These are phyloP conservation scores for Candida maris DNA, from an alignment of 805 yeast genomes.

Conservation along the genomic window DNA sequence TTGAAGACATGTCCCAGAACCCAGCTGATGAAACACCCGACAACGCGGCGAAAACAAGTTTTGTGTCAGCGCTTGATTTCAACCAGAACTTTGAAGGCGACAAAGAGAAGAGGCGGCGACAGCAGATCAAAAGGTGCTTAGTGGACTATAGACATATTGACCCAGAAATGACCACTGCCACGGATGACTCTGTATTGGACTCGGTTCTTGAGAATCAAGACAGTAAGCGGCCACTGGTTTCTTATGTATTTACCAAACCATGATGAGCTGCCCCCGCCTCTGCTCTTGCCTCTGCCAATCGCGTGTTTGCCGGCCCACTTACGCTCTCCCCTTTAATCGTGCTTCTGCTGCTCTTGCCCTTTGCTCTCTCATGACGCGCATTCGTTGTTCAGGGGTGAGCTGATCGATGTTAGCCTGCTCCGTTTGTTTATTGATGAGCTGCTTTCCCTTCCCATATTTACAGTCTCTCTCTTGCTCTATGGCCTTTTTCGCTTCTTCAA, in stretches of 20 bases:
- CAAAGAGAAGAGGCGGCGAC: constrained; percentile 32
- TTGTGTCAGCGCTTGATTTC: constrained; percentile 57
- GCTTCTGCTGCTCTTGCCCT: constrained; percentile 97
- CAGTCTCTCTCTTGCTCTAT: constrained; percentile 27
- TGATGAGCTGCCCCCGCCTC: no score
- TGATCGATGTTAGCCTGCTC: constrained; percentile 51
- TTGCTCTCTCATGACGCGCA: constrained; percentile 85
- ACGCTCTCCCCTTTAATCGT: constrained; percentile 42
- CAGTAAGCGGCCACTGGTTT: constrained; percentile 27
- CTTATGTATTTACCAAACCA: constrained; percentile 39
- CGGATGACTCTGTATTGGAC: constrained; percentile 25
- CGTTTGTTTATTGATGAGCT: constrained; percentile 16
- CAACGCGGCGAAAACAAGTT: constrained; percentile 29
- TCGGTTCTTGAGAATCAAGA: constrained; percentile 24
- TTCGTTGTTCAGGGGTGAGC: constrained; percentile 68
- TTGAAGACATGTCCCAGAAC: constrained; percentile 13
- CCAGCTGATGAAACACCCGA: constrained; percentile 10
- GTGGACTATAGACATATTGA: constrained; percentile 61
- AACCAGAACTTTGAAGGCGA: constrained; percentile 22
- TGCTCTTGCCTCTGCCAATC: no score
- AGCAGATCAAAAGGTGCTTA: constrained; percentile 54
- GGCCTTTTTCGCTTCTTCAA: constrained; percentile 40
- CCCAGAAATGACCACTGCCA: constrained; percentile 31
- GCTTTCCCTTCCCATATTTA: constrained; percentile 37
- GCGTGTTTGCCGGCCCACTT: no score